phyloP scores from a whole-genome alignment of 352 stramenopile species.

The Globisporangium perplexum region DNA sequence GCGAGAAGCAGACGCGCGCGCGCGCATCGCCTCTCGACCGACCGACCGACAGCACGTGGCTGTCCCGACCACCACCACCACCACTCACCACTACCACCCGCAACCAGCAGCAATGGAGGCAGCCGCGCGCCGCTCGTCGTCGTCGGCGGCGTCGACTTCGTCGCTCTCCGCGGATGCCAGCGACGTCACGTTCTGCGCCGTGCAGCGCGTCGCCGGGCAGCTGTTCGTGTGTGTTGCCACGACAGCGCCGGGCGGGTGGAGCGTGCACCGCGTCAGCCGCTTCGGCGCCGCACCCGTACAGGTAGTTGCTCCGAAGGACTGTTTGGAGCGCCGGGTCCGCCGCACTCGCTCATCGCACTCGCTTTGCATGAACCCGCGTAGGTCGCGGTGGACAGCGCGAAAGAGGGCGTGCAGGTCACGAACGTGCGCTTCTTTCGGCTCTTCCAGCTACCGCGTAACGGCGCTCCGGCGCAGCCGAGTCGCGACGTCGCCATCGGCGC shows the following conservation, averaged over 20 bases:
- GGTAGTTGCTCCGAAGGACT: no score
- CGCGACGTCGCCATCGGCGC: conserved; percentile 12
- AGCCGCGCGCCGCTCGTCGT: background rate
- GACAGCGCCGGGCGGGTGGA: conserved; percentile 31
- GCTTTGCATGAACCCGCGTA: conserved; percentile 7
- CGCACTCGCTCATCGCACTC: background rate
- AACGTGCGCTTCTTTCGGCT: conserved; percentile 58
- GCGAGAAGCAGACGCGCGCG: no score
- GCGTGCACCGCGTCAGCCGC: conserved; percentile 53
- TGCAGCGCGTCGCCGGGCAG: conserved; percentile 47
- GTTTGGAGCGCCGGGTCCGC: no score
- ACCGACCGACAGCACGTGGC: no score
- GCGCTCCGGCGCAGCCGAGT: background rate
- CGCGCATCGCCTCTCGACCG: no score
- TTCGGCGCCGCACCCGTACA: conserved; percentile 45
- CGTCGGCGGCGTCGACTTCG: no score
- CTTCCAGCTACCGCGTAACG: conserved; percentile 25
- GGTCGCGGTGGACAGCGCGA: conserved; percentile 37
- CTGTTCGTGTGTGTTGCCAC: conserved; percentile 58
- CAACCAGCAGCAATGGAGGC: background rate
- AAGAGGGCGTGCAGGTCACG: conserved; percentile 33
- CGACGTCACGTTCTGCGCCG: conserved; percentile 59
- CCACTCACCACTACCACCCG: background rate
- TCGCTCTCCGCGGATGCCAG: conserved; percentile 2
- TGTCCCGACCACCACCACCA: background rate